Conservation (phyloP, 306 rosid species). For the Fagus crenata region DNA sequence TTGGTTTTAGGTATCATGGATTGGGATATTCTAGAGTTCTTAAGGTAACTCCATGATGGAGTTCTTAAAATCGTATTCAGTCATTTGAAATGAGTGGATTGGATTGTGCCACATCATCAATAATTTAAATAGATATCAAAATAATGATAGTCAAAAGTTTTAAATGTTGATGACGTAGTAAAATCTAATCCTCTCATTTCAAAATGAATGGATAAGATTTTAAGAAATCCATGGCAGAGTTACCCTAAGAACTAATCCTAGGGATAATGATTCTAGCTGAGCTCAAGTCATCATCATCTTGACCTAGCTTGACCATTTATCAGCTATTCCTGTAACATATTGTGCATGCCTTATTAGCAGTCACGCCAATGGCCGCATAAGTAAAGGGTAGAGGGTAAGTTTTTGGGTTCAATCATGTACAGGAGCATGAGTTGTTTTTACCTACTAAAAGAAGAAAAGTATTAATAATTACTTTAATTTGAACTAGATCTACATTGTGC, state of each 20-base stretch:
- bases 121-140: too few relatives aligned
- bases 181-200: too few relatives aligned
- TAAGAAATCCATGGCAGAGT: too few relatives aligned
- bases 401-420: neutral
- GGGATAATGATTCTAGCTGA: neutral
- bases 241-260: too few relatives aligned
- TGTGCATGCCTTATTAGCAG: neutral
- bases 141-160: too few relatives aligned
- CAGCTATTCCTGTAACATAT: neutral
- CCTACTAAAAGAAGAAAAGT: neutral
- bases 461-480: neutral
- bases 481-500: slow-evolving; percentile 1
- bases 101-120: too few relatives aligned
- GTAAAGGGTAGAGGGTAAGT: neutral
- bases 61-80: too few relatives aligned
- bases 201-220: too few relatives aligned
- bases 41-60: too few relatives aligned
- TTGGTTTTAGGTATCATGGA: neutral
- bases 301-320: neutral
- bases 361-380: neutral
- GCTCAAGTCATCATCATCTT: slow-evolving; percentile 1
- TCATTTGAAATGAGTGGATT: too few relatives aligned
- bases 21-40: too few relatives aligned
- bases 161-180: too few relatives aligned
- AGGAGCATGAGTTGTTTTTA: neutral